A percentile compares a stretch with the other conserved stretches of the same genome.
Conservation (phyloP, 164 flowering plant species). For the Chimonanthus salicifolius region DNA sequence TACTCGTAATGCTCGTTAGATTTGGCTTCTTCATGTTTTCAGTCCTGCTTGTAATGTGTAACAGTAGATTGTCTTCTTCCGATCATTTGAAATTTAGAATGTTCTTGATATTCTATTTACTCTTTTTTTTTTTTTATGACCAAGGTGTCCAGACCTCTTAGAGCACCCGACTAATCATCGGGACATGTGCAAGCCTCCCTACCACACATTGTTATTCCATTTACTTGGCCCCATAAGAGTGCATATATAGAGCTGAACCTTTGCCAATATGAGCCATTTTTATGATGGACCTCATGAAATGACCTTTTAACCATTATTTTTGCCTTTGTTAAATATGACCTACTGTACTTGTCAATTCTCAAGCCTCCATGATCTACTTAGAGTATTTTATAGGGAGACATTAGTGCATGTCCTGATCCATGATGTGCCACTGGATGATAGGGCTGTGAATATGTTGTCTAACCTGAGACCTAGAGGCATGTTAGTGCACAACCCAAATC, state of each 20-base stretch:
- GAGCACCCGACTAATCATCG: too few species aligned
- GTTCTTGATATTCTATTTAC: too few species aligned
- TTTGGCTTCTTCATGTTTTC: neutral
- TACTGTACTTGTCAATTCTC: neutral
- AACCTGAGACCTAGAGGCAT: too few species aligned
- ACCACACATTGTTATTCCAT: neutral
- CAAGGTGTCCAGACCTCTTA: too few species aligned
- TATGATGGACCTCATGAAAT: neutral
- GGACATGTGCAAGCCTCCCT: neutral
- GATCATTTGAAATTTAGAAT: neutral
- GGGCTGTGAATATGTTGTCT: neutral
- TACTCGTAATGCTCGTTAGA: constrained; percentile 24
- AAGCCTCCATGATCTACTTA: neutral
- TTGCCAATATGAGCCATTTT: neutral
- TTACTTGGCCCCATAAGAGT: neutral
- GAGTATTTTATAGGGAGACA: neutral
- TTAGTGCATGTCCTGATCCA: neutral
- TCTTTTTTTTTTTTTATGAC: too few species aligned
- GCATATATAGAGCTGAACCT: neutral
- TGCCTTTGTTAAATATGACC: neutral
- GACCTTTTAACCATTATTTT: neutral
- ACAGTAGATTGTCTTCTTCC: neutral
- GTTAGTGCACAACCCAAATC: too few species aligned
- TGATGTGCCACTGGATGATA: neutral
- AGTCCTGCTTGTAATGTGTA: neutral